phyloP scores from a whole-genome alignment of 1,284 basidiomycete genomes.

The Paramarasmius palmivorus region DNA sequence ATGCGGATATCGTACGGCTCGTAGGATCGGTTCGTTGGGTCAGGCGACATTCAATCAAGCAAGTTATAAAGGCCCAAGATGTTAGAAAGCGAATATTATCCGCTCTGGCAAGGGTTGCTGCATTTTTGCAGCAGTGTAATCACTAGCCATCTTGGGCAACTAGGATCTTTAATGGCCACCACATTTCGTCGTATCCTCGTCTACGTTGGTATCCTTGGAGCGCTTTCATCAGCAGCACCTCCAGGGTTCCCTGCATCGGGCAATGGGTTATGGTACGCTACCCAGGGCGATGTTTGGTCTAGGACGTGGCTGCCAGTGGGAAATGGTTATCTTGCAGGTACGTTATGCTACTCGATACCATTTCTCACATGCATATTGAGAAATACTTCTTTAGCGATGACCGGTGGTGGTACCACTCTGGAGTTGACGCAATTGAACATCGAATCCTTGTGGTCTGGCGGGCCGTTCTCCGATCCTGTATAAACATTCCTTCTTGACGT shows the following conservation, averaged over 20 bases:
- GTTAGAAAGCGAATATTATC: too few relatives aligned
- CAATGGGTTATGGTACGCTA: constrained; percentile 70
- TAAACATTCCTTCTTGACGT: constrained; percentile 7
- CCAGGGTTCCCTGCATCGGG: constrained; percentile 65
- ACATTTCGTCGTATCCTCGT: not conserved
- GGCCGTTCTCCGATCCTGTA: constrained; percentile 64
- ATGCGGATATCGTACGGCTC: too few relatives aligned
- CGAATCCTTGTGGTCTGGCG: constrained; percentile 76
- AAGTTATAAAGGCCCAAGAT: too few relatives aligned
- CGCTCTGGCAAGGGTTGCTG: too few relatives aligned
- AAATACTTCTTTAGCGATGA: constrained; percentile 50
- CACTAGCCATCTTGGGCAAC: too few relatives aligned
- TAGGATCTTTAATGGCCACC: too few relatives aligned
- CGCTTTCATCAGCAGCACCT: constrained; percentile 33
- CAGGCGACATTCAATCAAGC: too few relatives aligned
- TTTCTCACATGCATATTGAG: not conserved
- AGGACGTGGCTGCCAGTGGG: constrained; percentile 66
- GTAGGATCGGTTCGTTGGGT: too few relatives aligned
- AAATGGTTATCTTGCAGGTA: constrained; percentile 73
- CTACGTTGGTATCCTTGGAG: not conserved
- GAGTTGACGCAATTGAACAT: constrained; percentile 72
- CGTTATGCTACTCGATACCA: constrained; percentile 11
- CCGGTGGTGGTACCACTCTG: constrained; percentile 58
- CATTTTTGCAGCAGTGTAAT: too few relatives aligned
- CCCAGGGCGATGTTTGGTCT: constrained; percentile 55